Evolutionary conservation across 129 eudicot genomes (phyloP), one percentile per base, ranked within the genome.

Genomic region (Lactuca saligna): DNA sequence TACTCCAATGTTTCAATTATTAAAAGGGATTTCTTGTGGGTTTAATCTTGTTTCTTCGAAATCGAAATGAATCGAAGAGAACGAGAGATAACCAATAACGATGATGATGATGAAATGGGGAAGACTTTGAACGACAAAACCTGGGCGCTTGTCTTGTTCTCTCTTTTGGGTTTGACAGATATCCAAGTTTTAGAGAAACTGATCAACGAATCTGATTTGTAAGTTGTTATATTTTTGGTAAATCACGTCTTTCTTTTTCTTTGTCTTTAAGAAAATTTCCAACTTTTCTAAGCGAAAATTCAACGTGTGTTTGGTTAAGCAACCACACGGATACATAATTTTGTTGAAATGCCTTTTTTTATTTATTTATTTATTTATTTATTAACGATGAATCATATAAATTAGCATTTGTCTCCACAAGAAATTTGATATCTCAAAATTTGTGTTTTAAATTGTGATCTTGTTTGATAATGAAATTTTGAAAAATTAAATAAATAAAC

Each of bases 11-110:
- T 17, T 55, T 38, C 7, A 12, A 69, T 54, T 5, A 15, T 42
- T 6, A n/a, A 59, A 17, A 46, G 68, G 68, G 68, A 17, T 59
- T 71, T 70, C 17, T 58, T 31, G 57, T 66, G 59, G 71, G 71
- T 50, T 66, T 50, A 10, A 46, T 46, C 15, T 11, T 46, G 51
- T 10, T 39, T 5, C 31, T 5, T 57, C 42, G 65, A 69, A 69
- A 56, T 39, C 20, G 41, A 57, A 20, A 2, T 39, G 58, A 58
- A 70, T 58, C 32, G 8, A 46, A 58, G 75, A 34, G 56, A 53
- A 68, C 3, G 25, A 20, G 14, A 10, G 1, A 57, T 55, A 68
- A 12, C 17, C 6, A 35, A 38, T 57, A 29, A 65, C 16, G 55
- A 42, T 57, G 65, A 57, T 16, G 59, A 50, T 58, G 75, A 49